Evolutionary conservation across 2,329 filamentous ascomycete genomes (phyloP).

Genomic region (Apiospora pterosperma): DNA sequence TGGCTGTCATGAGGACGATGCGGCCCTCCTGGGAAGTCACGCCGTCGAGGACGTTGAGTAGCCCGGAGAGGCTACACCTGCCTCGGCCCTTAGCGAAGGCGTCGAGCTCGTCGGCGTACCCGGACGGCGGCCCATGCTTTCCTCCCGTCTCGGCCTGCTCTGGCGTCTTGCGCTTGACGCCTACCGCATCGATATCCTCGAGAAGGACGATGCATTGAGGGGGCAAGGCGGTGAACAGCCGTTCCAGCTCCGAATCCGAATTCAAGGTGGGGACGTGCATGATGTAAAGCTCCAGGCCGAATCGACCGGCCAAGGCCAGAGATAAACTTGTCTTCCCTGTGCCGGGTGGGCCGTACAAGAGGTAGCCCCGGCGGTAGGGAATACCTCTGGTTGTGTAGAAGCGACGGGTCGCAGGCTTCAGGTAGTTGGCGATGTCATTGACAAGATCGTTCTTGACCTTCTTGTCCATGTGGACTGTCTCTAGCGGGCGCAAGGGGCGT

Average conservation of each 20-base stretch:
- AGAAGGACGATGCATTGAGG: slow-evolving; percentile 44
- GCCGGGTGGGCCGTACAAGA: slow-evolving; percentile 70
- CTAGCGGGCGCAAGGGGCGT: slow-evolving; percentile 27
- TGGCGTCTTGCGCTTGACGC: slow-evolving; percentile 32
- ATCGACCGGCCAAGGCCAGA: slow-evolving; percentile 65
- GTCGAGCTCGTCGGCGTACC: not conserved
- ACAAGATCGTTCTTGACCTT: slow-evolving; percentile 60
- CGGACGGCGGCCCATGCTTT: not conserved
- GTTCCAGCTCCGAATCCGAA: slow-evolving; percentile 25
- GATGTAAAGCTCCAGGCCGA: slow-evolving; percentile 73
- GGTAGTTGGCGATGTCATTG: slow-evolving; percentile 65
- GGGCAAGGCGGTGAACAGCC: slow-evolving; percentile 29
- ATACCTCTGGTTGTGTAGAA: slow-evolving; percentile 74
- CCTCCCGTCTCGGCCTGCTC: slow-evolving; percentile 9
- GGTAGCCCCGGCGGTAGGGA: slow-evolving; percentile 69
- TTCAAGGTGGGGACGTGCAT: slow-evolving; percentile 57
- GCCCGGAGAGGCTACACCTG: slow-evolving; percentile 65
- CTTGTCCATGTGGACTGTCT: slow-evolving; percentile 35
- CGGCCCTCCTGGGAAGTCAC: slow-evolving; percentile 68
- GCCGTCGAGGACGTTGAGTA: slow-evolving; percentile 59
- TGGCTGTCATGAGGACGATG: slow-evolving; percentile 67
- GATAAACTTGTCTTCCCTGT: slow-evolving; percentile 77
- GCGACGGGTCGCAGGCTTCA: slow-evolving; percentile 49
- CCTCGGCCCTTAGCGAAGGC: slow-evolving; percentile 53
- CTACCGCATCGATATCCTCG: slow-evolving; percentile 55